Conservation (phyloP, 2,329 filamentous ascomycete species). For the Xylaria sp. region DNA sequence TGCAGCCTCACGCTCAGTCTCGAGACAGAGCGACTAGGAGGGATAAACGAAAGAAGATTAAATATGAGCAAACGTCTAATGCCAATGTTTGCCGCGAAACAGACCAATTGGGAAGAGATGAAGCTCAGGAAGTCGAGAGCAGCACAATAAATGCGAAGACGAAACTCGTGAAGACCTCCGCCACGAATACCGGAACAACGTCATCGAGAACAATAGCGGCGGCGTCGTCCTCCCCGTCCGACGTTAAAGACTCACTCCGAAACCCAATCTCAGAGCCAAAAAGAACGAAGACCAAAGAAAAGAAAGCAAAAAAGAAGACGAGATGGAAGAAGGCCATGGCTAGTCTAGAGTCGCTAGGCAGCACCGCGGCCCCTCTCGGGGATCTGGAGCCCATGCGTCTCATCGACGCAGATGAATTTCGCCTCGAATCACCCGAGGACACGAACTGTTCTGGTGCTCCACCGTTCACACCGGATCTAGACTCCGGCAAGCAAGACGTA, state of each 20-base stretch:
- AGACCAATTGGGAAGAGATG: neutral
- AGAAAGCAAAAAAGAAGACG: conserved; percentile 12
- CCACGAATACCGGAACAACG: neutral
- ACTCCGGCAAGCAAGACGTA: neutral
- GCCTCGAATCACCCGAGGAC: conserved; percentile 4
- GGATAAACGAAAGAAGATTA: neutral
- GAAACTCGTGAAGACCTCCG: conserved; percentile 6
- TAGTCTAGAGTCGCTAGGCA: neutral
- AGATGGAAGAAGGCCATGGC: neutral
- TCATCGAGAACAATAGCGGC: neutral
- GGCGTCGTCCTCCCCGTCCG: neutral
- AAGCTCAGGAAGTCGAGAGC: neutral
- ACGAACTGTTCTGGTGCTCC: neutral
- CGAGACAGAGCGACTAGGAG: neutral
- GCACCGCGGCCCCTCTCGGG: conserved; percentile 18
- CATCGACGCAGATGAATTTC: conserved; percentile 31
- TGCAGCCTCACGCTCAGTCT: neutral
- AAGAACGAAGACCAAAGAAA: neutral
- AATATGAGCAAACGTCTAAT: neutral
- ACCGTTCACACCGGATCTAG: too few relatives aligned
- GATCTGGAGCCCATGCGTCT: conserved; percentile 30
- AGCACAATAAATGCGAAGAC: conserved; percentile 8
- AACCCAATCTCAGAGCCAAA: conserved; percentile 15
- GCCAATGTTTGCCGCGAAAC: neutral
- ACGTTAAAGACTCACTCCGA: conserved; percentile 17